Percentiles rank a stretch among this genome's conserved stretches.
Conservation (phyloP, 257 asterid species). For the Petunia secreta region DNA sequence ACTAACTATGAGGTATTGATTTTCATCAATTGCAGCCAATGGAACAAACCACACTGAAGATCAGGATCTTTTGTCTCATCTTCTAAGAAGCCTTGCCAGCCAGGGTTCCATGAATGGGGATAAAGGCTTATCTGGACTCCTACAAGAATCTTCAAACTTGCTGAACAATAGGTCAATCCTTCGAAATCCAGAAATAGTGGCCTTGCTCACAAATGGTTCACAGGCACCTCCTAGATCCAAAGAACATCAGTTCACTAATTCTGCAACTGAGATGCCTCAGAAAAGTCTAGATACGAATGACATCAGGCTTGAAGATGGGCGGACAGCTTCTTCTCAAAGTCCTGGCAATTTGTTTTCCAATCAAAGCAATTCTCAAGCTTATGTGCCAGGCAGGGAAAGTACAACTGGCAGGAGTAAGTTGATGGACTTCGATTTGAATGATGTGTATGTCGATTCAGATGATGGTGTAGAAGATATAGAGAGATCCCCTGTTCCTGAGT, state of each 20-base stretch:
- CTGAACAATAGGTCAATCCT: slow-evolving; percentile 47
- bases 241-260: slow-evolving; percentile 40
- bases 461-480: slow-evolving; percentile 65
- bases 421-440: slow-evolving; percentile 73
- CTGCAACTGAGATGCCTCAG: slow-evolving; percentile 45
- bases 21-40: slow-evolving; percentile 55
- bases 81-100: slow-evolving; percentile 63
- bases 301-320: slow-evolving; percentile 35
- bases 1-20: slow-evolving; percentile 16
- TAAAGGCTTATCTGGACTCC: slow-evolving; percentile 48
- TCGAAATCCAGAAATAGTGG: slow-evolving; percentile 49
- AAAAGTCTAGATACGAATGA: slow-evolving; percentile 34
- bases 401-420: slow-evolving; percentile 63
- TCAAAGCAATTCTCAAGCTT: slow-evolving; percentile 49
- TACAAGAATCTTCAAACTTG: slow-evolving; percentile 51
- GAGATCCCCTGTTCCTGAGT: slow-evolving; percentile 55
- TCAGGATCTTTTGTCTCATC: slow-evolving; percentile 71
- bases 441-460: slow-evolving; percentile 70
- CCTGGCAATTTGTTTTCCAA: slow-evolving; percentile 43
- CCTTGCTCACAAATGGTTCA: slow-evolving; percentile 56
- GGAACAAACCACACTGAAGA: slow-evolving; percentile 50
- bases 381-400: slow-evolving; percentile 48
- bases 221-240: slow-evolving; percentile 48
- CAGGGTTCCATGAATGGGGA: slow-evolving; percentile 47
- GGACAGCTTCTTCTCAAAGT: slow-evolving; percentile 48